phyloP scores from a whole-genome alignment of 805 yeast species.

The Wickerhamomyces canadensis region DNA sequence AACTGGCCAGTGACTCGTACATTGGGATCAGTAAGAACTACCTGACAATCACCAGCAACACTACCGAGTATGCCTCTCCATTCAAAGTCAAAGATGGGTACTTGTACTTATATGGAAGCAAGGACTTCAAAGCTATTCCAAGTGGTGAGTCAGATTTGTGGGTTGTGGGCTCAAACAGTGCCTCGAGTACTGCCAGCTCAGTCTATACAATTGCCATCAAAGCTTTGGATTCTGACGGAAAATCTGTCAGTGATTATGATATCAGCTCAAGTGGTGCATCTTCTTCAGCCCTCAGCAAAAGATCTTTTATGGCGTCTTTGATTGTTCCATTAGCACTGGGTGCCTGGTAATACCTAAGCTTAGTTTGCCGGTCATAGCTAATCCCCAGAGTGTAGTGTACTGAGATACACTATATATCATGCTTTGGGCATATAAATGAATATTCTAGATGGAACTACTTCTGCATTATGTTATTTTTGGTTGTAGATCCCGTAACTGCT shows the following conservation, averaged over 20 bases:
- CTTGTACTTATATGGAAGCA: conserved; percentile 1
- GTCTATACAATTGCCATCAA: conserved; percentile 7
- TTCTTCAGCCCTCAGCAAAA: no score
- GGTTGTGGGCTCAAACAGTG: conserved; percentile 1
- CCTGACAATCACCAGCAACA: background rate
- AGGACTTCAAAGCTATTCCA: conserved; percentile 5
- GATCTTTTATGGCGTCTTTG: no score
- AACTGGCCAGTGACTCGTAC: background rate
- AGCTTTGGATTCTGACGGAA: background rate
- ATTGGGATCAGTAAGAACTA: conserved; percentile 3
- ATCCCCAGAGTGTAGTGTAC: no score
- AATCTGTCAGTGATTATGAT: background rate
- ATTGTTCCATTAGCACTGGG: no score
- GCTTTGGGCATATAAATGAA: no score
- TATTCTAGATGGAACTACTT: no score
- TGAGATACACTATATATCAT: no score
- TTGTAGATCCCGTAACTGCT: no score
- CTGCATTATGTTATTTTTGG: no score
- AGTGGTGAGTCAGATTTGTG: conserved; percentile 1
- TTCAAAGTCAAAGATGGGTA: conserved; percentile 4
- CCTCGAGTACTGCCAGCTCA: background rate
- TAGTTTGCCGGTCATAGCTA: no score
- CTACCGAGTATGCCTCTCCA: conserved; percentile 2
- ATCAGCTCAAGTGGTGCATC: background rate
- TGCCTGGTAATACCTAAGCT: no score